Base-by-base conservation (phyloP, 441 rosid genomes). In the Melastoma candidum region DNA sequence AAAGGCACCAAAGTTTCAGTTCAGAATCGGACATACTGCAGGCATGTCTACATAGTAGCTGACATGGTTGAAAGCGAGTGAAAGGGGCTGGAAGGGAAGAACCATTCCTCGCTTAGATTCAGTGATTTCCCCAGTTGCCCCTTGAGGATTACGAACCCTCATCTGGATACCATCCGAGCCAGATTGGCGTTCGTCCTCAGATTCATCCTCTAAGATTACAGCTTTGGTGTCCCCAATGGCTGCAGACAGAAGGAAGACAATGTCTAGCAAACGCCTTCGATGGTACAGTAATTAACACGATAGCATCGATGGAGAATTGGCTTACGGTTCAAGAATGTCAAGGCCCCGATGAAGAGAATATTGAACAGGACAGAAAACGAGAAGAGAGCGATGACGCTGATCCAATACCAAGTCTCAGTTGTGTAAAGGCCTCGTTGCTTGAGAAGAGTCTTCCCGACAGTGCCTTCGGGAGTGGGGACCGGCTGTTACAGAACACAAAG, bases 11-110 rank as follows among this genome's bases (percentile, higher is more conserved):
- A 17, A 17, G 22, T 17, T 17, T 17, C 22, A 17, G 22, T 17
- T 17, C 22, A 32, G 17, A 26, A 12, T 10, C 43, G 46, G 56
- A 65, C 97, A 77, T 73, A 90, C 97, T 7, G 79, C 65, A 41
- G 97, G 97, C 97, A 90, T 84, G 65, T 84, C 87, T 22, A 90
- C 92, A 48, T 74, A 74, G 73, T 90, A 90, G 68, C 83, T 90
- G 49, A 90, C 75, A 72, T 80, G 82, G 73, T 65, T 74, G 77
- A 90, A 90, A 48, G 86, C 81, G 53, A 87, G 82, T 32, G 97
- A 79, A 53, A 90, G 87, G 12, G 90, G 85, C 56, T 83, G 78
- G 68, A 87, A 90, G 51, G 97, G 97, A 66, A 90, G 74, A 68
- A 84, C 68, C 92, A 84, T 87, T 66, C 97, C 96, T 73, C 60